Evolutionary conservation across 2,329 filamentous ascomycete species (phyloP), one percentile per base, ranked within the genome.

Genomic region (Paracoccidioides brasiliensis): DNA sequence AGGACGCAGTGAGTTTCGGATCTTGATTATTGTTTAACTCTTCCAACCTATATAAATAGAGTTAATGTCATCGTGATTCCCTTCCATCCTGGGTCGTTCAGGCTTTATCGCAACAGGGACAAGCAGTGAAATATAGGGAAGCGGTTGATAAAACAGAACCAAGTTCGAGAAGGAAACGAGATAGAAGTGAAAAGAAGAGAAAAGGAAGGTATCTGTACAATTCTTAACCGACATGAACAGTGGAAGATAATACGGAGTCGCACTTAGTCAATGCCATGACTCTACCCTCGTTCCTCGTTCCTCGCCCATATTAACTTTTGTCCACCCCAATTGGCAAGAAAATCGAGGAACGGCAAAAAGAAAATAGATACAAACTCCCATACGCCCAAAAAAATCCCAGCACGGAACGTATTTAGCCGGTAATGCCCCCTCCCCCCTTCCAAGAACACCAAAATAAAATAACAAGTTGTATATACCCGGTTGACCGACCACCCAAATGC

Each of bases 351-450:
- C 43, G 35, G 32, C 15, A 33, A 22, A 50, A 44, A 12, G 30
- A 15, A 33, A 48, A 33, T n/a, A 41, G 7, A 46, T 10, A 9
- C 53, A 51, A 53, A 53, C 49, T 40, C 57, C 53, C 44, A 55
- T 51, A 56, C 56, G 45, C 38, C 44, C 35, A 32, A 40, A 4
- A 48, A 44, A 46, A 45, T 8, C 22, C 49, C 37, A 32, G 45
- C 12, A 48, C 7, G 41, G 12, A 51, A n/a, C 28, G 38, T 35
- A 32, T 37, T 53, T 14, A 15, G 35, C 53, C 50, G 37, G 15
- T 22, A 22, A 46, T 45, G 52, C n/a, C 8, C 44, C 35, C 41
- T 14, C 3, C 7, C 37, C 37, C 7, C 9, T 41, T 40, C 15
- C 35, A 33, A 42, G 28, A 42, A 40, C 28, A 22, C 33, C 35